Evolutionary conservation across 2,329 filamentous ascomycete species (phyloP).

Genomic region (Alternaria atra): DNA sequence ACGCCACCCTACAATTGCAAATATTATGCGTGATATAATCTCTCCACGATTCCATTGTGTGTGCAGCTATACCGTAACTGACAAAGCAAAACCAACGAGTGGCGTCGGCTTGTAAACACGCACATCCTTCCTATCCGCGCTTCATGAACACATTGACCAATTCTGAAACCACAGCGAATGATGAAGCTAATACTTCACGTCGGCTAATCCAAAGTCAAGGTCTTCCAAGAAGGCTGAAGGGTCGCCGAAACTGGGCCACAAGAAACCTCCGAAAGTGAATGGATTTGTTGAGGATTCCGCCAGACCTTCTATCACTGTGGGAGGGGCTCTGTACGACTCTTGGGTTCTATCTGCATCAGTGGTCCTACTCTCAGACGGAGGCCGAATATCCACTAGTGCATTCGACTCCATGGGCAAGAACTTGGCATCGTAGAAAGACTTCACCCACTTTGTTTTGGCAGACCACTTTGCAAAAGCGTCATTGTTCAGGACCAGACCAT

Average conservation of each 20-base stretch:
- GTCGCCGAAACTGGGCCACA: not conserved
- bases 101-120: no score
- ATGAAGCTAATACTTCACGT: no score
- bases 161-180: not conserved
- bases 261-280: not conserved
- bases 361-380: no score
- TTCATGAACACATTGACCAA: not conserved
- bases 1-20: not conserved
- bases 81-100: no score
- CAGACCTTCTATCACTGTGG: not conserved
- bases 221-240: not conserved
- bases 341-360: no score
- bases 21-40: not conserved
- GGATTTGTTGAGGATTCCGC: not conserved
- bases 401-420: not conserved
- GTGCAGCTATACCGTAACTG: no score
- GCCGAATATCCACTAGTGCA: not conserved
- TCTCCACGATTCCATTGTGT: not conserved
- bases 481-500: not conserved
- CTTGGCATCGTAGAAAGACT: not conserved
- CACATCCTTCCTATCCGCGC: no score
- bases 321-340: not conserved
- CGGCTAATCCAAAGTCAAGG: not conserved
- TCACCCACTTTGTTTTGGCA: not conserved
- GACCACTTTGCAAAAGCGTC: not conserved